Base-by-base conservation (phyloP, 768 basidiomycete species). In the Hortiboletus campestris region DNA sequence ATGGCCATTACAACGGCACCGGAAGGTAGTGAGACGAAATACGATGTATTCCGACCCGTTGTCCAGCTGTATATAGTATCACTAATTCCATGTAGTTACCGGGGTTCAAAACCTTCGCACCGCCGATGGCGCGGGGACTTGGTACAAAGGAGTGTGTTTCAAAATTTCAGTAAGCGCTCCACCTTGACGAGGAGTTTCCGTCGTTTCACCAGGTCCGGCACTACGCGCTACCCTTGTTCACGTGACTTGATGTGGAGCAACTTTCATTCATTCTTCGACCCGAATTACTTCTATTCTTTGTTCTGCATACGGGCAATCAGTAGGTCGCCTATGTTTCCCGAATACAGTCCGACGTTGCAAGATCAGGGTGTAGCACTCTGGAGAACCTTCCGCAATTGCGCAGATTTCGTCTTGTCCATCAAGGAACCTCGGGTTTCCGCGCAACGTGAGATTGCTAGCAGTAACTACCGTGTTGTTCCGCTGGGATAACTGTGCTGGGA, bases 31-130 rank as follows among this genome's bases (percentile, higher is more conserved):
- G 40, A 39, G 41, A 44, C 11, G 40, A 45, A 44, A 29, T 17
- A 45, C 17, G 31, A 25, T 17, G 38, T 10, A 17, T 6, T 5
- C 19, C 11, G 19, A 19, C 25, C 35, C 44, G 49, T 42, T 13
- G 46, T 51, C 28, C n/a, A 40, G 51, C 29, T 34, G 55, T 65
- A 61, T 56, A 65, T 65, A 56, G 38, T 22, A 20, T 16, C 36
- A 29, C 39, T 25, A 22, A 16, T 19, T 29, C 31, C 34, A 14
- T 36, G 19, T 34, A 19, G 50, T 49, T 36, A 29, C 53, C 53
- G 17, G n/a, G n/a, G n/a, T n/a, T n/a, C n/a, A n/a, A n/a, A n/a
- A n/a, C n/a, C n/a, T n/a, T n/a, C n/a, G n/a, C n/a, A n/a, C n/a
- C n/a, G n/a, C n/a, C n/a, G n/a, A n/a, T n/a, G n/a, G n/a, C n/a